Base-by-base conservation (phyloP, 2,329 filamentous ascomycete species). In the Cladosporium sp. region DNA sequence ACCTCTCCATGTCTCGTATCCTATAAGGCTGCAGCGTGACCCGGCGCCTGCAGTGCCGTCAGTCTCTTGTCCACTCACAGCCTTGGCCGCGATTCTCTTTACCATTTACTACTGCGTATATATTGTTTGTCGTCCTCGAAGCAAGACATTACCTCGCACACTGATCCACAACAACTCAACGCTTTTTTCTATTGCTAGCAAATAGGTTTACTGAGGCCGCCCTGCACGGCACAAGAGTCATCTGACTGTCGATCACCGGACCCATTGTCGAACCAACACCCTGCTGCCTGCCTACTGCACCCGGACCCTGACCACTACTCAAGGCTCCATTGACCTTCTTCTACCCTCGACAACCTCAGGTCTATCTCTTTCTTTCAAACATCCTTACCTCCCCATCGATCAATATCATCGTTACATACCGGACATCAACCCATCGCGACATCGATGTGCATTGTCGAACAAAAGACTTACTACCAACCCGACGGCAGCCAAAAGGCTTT, bases 401-500 rank as follows among this genome's bases (percentile, higher is more conserved):
- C 49, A 19, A 39, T 39, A 14, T 11, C 19, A 28, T 39, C 47
- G 47, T 50, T 30, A 12, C 28, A 50, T 50, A 50, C 3, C 19
- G 7, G 30, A n/a, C 49, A 51, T 51, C 49, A 51, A 39, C 19
- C 36, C 3, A 51, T 7, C 49, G 45, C 52, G 37, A 40, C 30
- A 3, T 59, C 60, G n/a, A 71, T 71, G 69, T 71, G 69, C 51
- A 59, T 70, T 28, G 58, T 71, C 50, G 67, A 70, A 38, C 61
- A 58, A 39, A 67, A 64, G 55, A 67, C 65, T 20, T 69, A 70
- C 59, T 37, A 64, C 51, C 64, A 67, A 58, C 28, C 64, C 9
- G 63, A 66, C 56, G 64, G 63, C 19, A 62, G 55, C 8, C 61
- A 60, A 25, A 61, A 66, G 34, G 63, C 51, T 8, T 45, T 64